A percentile compares a stretch with the other conserved stretches of the same genome.
Evolutionary conservation across 2,329 filamentous ascomycete genomes (phyloP).

Genomic region (Penicillium sp.): DNA sequence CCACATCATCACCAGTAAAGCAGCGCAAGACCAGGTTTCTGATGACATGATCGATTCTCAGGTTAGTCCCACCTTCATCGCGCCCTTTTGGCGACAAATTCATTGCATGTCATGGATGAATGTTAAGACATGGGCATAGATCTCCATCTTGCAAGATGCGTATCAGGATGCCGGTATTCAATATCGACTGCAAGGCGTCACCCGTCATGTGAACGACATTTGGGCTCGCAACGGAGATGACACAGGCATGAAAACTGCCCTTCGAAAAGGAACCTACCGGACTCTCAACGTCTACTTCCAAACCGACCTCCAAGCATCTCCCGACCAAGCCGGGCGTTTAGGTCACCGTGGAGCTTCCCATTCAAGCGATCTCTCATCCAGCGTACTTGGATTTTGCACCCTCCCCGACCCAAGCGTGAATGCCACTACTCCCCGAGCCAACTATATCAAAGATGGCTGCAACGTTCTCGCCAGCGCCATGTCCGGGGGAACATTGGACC

Average conservation of each 20-base stretch:
- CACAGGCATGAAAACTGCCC: conserved; percentile 56
- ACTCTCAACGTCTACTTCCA: conserved; percentile 65
- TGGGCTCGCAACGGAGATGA: conserved; percentile 58
- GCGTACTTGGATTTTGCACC: conserved; percentile 59
- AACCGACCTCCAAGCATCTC: conserved; percentile 51
- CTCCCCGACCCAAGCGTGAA: conserved; percentile 50
- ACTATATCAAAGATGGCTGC: conserved; percentile 59
- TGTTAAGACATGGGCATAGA: conserved; percentile 20
- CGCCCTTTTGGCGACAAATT: conserved; percentile 4
- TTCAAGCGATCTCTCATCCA: conserved; percentile 28
- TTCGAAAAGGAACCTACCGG: conserved; percentile 58
- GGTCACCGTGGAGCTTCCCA: conserved; percentile 26
- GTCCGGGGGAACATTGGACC: conserved; percentile 54
- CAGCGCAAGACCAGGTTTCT: conserved; percentile 33
- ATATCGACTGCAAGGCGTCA: conserved; percentile 55
- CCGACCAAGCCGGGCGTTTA: conserved; percentile 29
- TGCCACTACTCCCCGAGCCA: conserved; percentile 38
- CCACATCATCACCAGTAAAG: conserved; percentile 46
- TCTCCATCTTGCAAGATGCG: conserved; percentile 49
- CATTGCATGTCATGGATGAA: conserved; percentile 1
- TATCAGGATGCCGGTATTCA: conserved; percentile 52
- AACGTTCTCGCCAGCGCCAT: conserved; percentile 61
- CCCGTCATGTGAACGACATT: conserved; percentile 56
- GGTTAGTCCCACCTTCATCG: conserved; percentile 28
- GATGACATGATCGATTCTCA: conserved; percentile 42